Evolutionary conservation across 2,329 filamentous ascomycete species (phyloP).

Genomic region (Penicillium glabrum): DNA sequence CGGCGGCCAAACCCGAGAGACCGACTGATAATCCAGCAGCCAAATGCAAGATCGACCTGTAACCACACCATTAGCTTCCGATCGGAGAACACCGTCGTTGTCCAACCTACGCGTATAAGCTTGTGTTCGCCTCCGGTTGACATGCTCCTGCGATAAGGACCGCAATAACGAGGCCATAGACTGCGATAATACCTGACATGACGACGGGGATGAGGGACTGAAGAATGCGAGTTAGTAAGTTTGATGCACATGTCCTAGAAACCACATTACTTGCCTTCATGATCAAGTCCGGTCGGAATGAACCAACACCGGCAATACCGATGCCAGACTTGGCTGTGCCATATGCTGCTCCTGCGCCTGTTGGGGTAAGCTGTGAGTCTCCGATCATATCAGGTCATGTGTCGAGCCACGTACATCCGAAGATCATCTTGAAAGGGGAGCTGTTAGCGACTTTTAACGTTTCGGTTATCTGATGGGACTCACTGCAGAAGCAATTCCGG

Average conservation of each 20-base stretch:
- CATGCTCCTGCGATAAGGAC: slow-evolving; percentile 94
- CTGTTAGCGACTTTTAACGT: slow-evolving; percentile 23
- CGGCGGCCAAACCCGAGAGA: slow-evolving; percentile 86
- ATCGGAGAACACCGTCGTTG: neutral
- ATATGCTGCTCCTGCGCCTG: slow-evolving; percentile 66
- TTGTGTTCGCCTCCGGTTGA: slow-evolving; percentile 69
- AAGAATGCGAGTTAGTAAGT: slow-evolving; percentile 18
- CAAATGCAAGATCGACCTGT: slow-evolving; percentile 87
- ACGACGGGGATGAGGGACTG: slow-evolving; percentile 58
- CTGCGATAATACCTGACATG: slow-evolving; percentile 99
- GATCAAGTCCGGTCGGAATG: slow-evolving; percentile 65
- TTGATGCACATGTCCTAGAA: neutral
- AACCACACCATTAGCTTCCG: slow-evolving; percentile 16
- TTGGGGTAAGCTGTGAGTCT: slow-evolving; percentile 22
- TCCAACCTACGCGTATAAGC: slow-evolving; percentile 71
- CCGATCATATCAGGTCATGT: neutral
- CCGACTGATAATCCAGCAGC: slow-evolving; percentile 88
- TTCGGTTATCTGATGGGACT: slow-evolving; percentile 22
- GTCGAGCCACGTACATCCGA: slow-evolving; percentile 47
- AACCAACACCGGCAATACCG: slow-evolving; percentile 66
- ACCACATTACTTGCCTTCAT: slow-evolving; percentile 58
- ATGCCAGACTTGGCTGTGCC: slow-evolving; percentile 69
- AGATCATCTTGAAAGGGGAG: slow-evolving; percentile 47
- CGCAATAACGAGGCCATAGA: slow-evolving; percentile 94
- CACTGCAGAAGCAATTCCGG: slow-evolving; percentile 51